Evolutionary conservation across 768 basidiomycete genomes (phyloP).

Genomic region (Boletus sensibilis): DNA sequence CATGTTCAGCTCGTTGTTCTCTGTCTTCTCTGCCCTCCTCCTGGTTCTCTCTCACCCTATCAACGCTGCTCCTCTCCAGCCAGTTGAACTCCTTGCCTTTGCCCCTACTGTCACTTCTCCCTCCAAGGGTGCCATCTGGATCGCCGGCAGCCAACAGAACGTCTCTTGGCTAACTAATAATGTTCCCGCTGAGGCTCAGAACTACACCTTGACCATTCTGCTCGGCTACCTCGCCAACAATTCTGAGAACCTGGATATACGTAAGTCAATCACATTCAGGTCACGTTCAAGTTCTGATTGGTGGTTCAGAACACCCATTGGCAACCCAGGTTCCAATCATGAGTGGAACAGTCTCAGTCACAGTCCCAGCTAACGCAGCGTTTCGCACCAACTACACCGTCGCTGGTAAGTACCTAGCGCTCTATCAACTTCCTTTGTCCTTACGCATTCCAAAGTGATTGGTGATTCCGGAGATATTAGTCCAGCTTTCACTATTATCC

Average conservation of each 20-base stretch:
- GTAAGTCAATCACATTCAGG: constrained; percentile 34
- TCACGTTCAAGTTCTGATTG: constrained; percentile 5
- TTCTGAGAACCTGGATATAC: constrained; percentile 50
- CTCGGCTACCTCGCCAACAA: constrained; percentile 40
- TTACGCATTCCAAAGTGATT: constrained; percentile 43
- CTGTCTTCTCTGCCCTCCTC: constrained; percentile 34
- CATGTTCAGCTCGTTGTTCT: constrained; percentile 25
- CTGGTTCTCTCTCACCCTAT: constrained; percentile 28
- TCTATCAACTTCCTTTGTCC: not conserved
- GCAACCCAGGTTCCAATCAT: constrained; percentile 53
- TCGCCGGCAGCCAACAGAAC: constrained; percentile 32
- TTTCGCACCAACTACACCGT: constrained; percentile 53
- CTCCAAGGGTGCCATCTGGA: constrained; percentile 36
- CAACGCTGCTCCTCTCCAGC: constrained; percentile 27
- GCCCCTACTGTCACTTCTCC: constrained; percentile 46
- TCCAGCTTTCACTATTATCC: constrained; percentile 53
- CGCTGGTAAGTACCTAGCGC: constrained; percentile 48
- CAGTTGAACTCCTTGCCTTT: constrained; percentile 36
- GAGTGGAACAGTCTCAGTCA: constrained; percentile 47
- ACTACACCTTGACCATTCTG: constrained; percentile 42
- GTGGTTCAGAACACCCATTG: constrained; percentile 51
- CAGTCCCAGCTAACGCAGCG: constrained; percentile 47
- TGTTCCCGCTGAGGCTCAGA: constrained; percentile 38
- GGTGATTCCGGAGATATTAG: constrained; percentile 68
- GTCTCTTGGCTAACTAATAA: constrained; percentile 43